Base-by-base conservation (phyloP, 73 alveolate genomes). In the Diophrys sp. region DNA sequence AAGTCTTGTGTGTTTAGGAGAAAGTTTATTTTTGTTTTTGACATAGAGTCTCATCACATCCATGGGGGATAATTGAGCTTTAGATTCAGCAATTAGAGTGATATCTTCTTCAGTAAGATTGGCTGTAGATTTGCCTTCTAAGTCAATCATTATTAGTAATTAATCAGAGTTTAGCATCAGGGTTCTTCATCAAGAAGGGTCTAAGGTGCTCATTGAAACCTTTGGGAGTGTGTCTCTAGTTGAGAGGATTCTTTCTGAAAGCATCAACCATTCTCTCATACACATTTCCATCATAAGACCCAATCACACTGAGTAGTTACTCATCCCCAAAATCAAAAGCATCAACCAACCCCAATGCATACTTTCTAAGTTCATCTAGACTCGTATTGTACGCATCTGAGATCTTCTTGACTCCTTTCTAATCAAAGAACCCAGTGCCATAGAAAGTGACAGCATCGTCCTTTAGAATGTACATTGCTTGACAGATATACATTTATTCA, bases 211-310 rank as follows among this genome's bases (percentile, higher is more conserved):
- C 79, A 55, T 73, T 56, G 82, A 33, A 83, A 27, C 91, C 91
- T 18, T 30, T 30, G 25, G 84, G 78, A 1, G 71, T 77, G 26
- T 73, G 75, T 18, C 67, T 14, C 83, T 68, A 23, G 57, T 84
- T 84, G 23, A 84, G 78, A 8, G 92, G 92, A 67, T 84, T 84
- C 75, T 84, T 84, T 27, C 87, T 77, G 54, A 84, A 70, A 14
- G 70, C 71, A 27, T 78, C 73, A 8, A 83, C 33, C 25, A 83
- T 24, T n/a, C 70, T 74, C 27, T 33, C 80, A 70, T 83, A 83
- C 2, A 83, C 69, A 24, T 77, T 66, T 1, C 77, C 71, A 28
- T 54, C 71, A 25, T 66, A 33, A 26, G 72, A 56, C 53, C 91
- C 91, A 0, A 83, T 0, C 0, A 70, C 87, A 14, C 81, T 32